phyloP scores from a whole-genome alignment of 2,329 filamentous ascomycete species.

The Aciculosporium take region DNA sequence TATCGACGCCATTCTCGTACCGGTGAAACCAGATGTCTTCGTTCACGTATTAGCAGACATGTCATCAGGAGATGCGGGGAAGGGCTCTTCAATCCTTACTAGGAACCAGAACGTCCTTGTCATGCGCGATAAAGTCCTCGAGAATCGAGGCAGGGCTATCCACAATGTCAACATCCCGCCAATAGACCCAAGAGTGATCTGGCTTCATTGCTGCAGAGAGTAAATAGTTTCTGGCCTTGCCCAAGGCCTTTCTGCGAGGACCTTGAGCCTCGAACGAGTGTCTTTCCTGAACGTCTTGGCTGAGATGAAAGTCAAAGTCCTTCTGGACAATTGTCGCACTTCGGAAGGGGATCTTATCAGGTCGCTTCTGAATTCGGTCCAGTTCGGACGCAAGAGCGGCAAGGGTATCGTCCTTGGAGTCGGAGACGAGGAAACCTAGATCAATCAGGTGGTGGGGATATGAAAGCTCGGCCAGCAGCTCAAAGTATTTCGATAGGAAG shows the following conservation, averaged over 20 bases:
- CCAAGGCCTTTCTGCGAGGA: conserved; percentile 81
- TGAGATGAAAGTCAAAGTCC: conserved; percentile 65
- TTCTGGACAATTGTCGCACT: conserved; percentile 81
- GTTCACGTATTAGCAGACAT: conserved; percentile 13
- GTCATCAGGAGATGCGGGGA: neutral
- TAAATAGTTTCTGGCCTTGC: conserved; percentile 80
- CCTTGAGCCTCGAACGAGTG: conserved; percentile 81
- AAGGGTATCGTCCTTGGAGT: conserved; percentile 81
- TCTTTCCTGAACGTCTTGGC: conserved; percentile 67
- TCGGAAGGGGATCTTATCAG: conserved; percentile 69
- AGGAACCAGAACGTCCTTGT: conserved; percentile 83
- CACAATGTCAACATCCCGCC: conserved; percentile 92
- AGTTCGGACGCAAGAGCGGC: conserved; percentile 76
- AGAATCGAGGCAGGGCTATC: conserved; percentile 79
- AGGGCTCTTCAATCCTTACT: conserved; percentile 46
- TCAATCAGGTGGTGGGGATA: conserved; percentile 96
- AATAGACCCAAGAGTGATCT: conserved; percentile 97
- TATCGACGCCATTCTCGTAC: conserved; percentile 65
- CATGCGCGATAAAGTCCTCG: conserved; percentile 89
- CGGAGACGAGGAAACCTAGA: conserved; percentile 83
- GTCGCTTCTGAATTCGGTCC: conserved; percentile 70
- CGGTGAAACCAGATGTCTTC: conserved; percentile 95
- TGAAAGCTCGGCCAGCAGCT: conserved; percentile 74
- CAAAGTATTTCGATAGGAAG: conserved; percentile 81
- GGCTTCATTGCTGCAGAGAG: conserved; percentile 72